A percentile compares a stretch with the other conserved stretches of the same genome.
Evolutionary conservation across 1,139 yeast species (phyloP).

Genomic region (Meyerozyma carpophila): DNA sequence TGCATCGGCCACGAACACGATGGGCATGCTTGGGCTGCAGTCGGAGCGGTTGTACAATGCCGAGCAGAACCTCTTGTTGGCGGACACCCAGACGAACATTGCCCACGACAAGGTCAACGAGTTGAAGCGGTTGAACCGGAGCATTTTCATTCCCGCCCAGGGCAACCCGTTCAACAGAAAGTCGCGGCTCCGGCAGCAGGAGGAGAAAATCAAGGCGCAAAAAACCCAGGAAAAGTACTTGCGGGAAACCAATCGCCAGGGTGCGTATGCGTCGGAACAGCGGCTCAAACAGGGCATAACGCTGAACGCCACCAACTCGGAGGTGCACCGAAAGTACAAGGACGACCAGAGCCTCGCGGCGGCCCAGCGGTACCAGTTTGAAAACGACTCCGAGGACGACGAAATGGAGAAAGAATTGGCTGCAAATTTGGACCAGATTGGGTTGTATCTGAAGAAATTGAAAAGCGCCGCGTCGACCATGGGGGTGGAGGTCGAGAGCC

Average conservation of each 20-base stretch:
- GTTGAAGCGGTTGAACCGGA: slow-evolving; percentile 72
- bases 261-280: slow-evolving; percentile 44
- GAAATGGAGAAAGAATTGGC: slow-evolving; percentile 56
- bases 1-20: slow-evolving; percentile 80
- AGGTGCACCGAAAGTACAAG: slow-evolving; percentile 42
- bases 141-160: slow-evolving; percentile 77
- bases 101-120: slow-evolving; percentile 84
- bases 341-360: slow-evolving; percentile 44
- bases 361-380: slow-evolving; percentile 47
- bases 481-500: slow-evolving; percentile 46
- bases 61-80: slow-evolving; percentile 70
- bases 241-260: slow-evolving; percentile 37
- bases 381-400: slow-evolving; percentile 54
- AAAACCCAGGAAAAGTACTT: slow-evolving; percentile 56
- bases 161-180: slow-evolving; percentile 85
- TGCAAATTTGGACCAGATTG: slow-evolving; percentile 49
- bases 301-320: slow-evolving; percentile 32
- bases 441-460: slow-evolving; percentile 38
- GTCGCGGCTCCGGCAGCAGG: slow-evolving; percentile 69
- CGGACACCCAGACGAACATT: slow-evolving; percentile 75
- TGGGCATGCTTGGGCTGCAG: slow-evolving; percentile 91
- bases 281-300: slow-evolving; percentile 39
- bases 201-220: slow-evolving; percentile 62
- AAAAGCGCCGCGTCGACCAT: slow-evolving; percentile 40
- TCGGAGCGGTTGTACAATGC: slow-evolving; percentile 78